Base-by-base conservation (phyloP, 164 flowering plant genomes). In the Tinospora cordifolia region DNA sequence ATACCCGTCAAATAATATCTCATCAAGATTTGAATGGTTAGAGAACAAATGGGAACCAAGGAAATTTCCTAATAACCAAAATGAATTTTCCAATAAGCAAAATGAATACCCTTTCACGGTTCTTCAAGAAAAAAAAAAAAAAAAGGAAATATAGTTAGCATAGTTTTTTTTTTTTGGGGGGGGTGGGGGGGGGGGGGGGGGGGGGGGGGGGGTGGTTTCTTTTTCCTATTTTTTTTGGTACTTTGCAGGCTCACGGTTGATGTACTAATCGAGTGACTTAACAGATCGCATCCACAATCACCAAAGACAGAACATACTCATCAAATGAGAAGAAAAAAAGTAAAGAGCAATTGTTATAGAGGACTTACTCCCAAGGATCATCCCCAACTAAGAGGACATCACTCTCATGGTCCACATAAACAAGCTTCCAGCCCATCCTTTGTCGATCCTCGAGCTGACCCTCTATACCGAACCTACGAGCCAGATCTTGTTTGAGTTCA, bases 341-440 rank as follows among this genome's bases (percentile, higher is more conserved):
- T 17, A 64, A 6, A 64, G 22, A 24, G 11, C 22, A 30, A 25
- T 12, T 34, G 15, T 36, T 34, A 64, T 64, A n/a, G 1, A 51
- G 72, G 63, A 84, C 97, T 83, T 92, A 94, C 99, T 92, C 97
- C 99, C 99, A 94, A 54, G 99, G 99, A 72, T 94, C 99, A 77
- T 94, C 99, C 13, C 99, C 99, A 4, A 94, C 93, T 22, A 94
- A 89, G 70, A 94, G 78, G 71, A 92, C 92, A 74, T 94, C 99
- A 69, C 72, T 85, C 77, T 94, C 99, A 71, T 89, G 97, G 77
- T 94, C 99, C 69, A 88, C 91, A 66, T 90, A 94, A 24, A 94
- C 99, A 62, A 94, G 91, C 77, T 94, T 89, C 97, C 99, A 94
- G 46, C 98, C 98, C 30, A 87, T 76, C 58, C 91, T 87, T 60